Conservation (phyloP, 805 yeast genomes). For the Tanozyma kutaoensis region DNA sequence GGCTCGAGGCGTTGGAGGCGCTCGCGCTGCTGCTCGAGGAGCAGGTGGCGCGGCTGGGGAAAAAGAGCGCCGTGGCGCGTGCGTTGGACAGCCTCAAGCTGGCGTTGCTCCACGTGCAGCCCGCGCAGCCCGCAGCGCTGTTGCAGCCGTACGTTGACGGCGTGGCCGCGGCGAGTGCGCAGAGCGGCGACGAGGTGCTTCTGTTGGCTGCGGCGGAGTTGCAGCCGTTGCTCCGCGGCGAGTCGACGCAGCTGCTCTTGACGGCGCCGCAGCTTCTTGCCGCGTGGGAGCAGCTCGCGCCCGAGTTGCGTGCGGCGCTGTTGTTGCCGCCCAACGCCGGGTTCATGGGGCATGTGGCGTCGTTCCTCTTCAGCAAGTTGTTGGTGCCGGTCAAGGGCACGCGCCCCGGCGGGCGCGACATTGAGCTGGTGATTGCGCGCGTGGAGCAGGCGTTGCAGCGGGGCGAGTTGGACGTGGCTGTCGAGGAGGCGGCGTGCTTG, state of each 20-base stretch:
- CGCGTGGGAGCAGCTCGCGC: constrained; percentile 68
- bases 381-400: constrained; percentile 69
- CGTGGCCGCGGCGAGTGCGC: constrained; percentile 10
- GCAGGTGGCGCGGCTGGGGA: constrained; percentile 20
- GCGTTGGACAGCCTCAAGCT: constrained; percentile 20
- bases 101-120: constrained; percentile 12
- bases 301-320: constrained; percentile 81
- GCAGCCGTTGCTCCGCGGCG: constrained; percentile 20
- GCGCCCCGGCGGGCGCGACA: constrained; percentile 63
- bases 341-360: constrained; percentile 78
- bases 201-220: constrained; percentile 17
- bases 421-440: constrained; percentile 80
- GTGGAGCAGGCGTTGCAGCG: constrained; percentile 63
- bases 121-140: constrained; percentile 5
- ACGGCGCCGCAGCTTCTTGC: constrained; percentile 66
- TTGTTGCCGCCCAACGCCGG: constrained; percentile 94
- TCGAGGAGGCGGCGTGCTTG: constrained; percentile 79
- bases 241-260: constrained; percentile 41
- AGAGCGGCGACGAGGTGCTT: constrained; percentile 20
- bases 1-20: constrained; percentile 42
- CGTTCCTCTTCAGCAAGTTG: constrained; percentile 62
- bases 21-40: constrained; percentile 31
- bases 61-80: constrained; percentile 17
- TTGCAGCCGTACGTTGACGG: constrained; percentile 23
- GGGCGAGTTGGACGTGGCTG: constrained; percentile 76